Base-by-base conservation (phyloP, 345 rosid genomes). In the Erucastrum elatum region DNA sequence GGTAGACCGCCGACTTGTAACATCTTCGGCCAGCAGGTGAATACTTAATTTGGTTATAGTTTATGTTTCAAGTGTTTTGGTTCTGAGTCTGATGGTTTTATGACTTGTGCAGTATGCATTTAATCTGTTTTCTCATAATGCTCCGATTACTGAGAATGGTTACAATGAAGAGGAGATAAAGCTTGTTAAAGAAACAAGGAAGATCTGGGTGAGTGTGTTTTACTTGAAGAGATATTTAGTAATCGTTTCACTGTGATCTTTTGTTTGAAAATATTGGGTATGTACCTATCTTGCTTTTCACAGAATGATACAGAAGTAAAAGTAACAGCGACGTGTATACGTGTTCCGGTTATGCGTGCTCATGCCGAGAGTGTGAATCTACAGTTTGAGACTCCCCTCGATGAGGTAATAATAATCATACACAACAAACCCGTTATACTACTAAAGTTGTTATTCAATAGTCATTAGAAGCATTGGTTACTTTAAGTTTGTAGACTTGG, bases 321-420 rank as follows among this genome's bases (percentile, higher is more conserved):
- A 85, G 93, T 95, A 77, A 91, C 99, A 63, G 99, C 97, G 4
- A 93, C 99, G 26, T 95, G 99, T 84, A 90, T 95, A 71, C 88
- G 97, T 69, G 99, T 93, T 76, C 99, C 99, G 76, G 94, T 95
- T 70, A 95, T 95, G 99, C 98, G 94, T 53, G 99, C 98, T 34
- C 99, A 93, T 77, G 98, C 99, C n/a, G 99, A 95, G 85, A 95
- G 94, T 76, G 86, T 95, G 41, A 95, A 95, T 88, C 98, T 95
- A 70, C 98, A 91, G 83, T 95, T 93, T 84, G 93, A 95, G 90
- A 89, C 76, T 71, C 91, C 96, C 66, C 89, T 95, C 3, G 94
- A 90, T 75, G 99, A 95, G 98, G 98, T 93, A 83, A 76, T 68
- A 21, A 17, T 37, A 21, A 29, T 21, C 21, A 21, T 37, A 51